Evolutionary conservation across 768 basidiomycete species (phyloP).

Genomic region (Tricholoma saponaceum): DNA sequence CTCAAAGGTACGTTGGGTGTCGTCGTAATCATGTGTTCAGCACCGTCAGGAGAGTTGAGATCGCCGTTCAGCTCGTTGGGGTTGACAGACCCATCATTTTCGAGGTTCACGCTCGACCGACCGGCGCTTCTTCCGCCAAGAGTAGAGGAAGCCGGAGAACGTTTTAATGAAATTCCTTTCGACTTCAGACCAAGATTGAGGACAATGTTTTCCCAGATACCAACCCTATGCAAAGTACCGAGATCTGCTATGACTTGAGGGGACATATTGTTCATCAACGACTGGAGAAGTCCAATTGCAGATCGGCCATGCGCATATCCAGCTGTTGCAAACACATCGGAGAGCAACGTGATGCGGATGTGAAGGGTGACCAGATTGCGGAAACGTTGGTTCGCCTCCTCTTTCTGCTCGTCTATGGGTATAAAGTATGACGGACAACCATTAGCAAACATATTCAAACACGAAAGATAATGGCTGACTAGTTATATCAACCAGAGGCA

Average conservation of each 20-base stretch:
- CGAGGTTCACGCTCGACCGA: constrained; percentile 36
- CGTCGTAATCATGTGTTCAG: background rate
- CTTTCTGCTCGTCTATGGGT: constrained; percentile 39
- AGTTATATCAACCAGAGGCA: constrained; percentile 56
- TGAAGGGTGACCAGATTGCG: constrained; percentile 71
- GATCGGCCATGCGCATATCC: constrained; percentile 79
- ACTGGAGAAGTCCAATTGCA: constrained; percentile 70
- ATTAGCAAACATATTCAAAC: background rate
- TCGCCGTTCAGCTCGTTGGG: constrained; percentile 27
- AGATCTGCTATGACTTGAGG: constrained; percentile 65
- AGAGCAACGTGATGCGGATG: constrained; percentile 76
- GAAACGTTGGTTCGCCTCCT: constrained; percentile 59
- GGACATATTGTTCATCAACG: constrained; percentile 61
- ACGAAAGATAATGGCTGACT: constrained; percentile 26
- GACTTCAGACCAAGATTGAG: constrained; percentile 57
- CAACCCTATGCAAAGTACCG: constrained; percentile 76
- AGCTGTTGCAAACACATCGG: constrained; percentile 82
- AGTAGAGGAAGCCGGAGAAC: constrained; percentile 41
- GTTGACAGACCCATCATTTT: constrained; percentile 25
- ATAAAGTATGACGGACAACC: background rate
- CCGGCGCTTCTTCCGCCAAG: constrained; percentile 42
- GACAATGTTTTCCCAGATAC: constrained; percentile 83
- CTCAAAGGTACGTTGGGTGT: constrained; percentile 22
- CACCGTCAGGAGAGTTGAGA: constrained; percentile 15
- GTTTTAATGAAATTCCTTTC: constrained; percentile 49